These are phyloP conservation scores for Sporothrix sp. DNA, from an alignment of 2,329 filamentous ascomycete species.

Conservation along the genomic window DNA sequence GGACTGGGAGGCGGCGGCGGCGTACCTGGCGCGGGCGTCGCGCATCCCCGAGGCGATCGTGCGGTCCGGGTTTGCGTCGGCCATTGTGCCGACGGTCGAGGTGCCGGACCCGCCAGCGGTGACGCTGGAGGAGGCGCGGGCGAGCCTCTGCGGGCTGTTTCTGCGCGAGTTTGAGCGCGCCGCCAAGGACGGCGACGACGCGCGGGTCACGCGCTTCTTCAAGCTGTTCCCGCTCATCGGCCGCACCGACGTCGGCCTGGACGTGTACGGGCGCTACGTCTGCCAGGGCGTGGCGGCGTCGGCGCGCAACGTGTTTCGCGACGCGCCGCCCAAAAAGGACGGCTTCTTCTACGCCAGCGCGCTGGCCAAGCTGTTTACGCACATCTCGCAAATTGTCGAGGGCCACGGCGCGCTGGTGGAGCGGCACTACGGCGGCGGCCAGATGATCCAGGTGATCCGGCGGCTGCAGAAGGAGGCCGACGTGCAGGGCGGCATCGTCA, in stretches of 20 bases:
- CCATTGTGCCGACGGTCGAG: constrained; percentile 90
- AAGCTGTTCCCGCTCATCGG: constrained; percentile 95
- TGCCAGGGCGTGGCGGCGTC: constrained; percentile 86
- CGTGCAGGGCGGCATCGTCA: constrained; percentile 87
- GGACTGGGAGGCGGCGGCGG: constrained; percentile 95
- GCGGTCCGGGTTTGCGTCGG: constrained; percentile 75
- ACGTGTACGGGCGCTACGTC: constrained; percentile 92
- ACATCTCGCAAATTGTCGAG: constrained; percentile 94
- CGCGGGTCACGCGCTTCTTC: constrained; percentile 91
- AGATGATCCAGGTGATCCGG: constrained; percentile 92
- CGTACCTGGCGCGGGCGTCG: constrained; percentile 74
- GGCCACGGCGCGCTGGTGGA: constrained; percentile 85
- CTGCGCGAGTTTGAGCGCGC: constrained; percentile 92
- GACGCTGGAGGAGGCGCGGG: constrained; percentile 77
- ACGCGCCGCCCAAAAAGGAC: constrained; percentile 43
- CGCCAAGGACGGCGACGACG: constrained; percentile 73
- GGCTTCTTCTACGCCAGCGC: constrained; percentile 87
- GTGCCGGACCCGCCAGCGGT: constrained; percentile 84
- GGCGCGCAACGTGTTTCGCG: constrained; percentile 70
- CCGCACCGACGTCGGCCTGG: constrained; percentile 75
- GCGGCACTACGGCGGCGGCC: constrained; percentile 82
- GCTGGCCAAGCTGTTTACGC: constrained; percentile 86
- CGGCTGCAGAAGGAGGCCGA: constrained; percentile 89
- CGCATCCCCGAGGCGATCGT: constrained; percentile 73
- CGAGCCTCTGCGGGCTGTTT: constrained; percentile 84